phyloP scores from a whole-genome alignment of 2,329 filamentous ascomycete species.

The Cordyceps fumosorosea region DNA sequence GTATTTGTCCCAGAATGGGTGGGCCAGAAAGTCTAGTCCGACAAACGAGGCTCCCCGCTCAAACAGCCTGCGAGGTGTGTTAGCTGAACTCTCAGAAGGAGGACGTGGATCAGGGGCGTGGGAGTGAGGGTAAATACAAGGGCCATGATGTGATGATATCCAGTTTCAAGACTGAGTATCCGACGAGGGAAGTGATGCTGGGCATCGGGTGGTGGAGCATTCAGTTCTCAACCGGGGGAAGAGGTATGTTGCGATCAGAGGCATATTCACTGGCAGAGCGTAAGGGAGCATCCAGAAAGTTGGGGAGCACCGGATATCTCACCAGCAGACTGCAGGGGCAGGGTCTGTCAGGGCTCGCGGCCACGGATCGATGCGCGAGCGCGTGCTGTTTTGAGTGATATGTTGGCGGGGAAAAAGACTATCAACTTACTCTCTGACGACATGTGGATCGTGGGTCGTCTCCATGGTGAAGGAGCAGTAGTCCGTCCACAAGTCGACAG shows the following conservation, averaged over 20 bases:
- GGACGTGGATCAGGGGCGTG: slow-evolving; percentile 4
- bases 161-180: slow-evolving; percentile 2
- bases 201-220: slow-evolving; percentile 12
- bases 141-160: slow-evolving; percentile 12
- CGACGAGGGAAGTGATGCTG: slow-evolving; percentile 7
- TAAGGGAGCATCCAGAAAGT: slow-evolving; percentile 57
- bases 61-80: slow-evolving; percentile 64
- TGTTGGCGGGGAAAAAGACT: slow-evolving; percentile 60
- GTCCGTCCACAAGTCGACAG: slow-evolving; percentile 93
- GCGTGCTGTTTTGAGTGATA: slow-evolving; percentile 37
- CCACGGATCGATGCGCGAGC: slow-evolving; percentile 29
- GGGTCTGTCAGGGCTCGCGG: slow-evolving; percentile 29
- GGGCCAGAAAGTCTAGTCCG: slow-evolving; percentile 86
- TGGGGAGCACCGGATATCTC: slow-evolving; percentile 59
- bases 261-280: slow-evolving; percentile 58
- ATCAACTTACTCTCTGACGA: slow-evolving; percentile 99
- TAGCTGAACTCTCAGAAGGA: slow-evolving; percentile 18
- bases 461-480: slow-evolving; percentile 98
- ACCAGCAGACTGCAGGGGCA: slow-evolving; percentile 45
- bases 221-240: slow-evolving; percentile 15
- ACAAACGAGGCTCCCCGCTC: slow-evolving; percentile 81
- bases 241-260: slow-evolving; percentile 33
- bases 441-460: slow-evolving; percentile 86
- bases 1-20: slow-evolving; percentile 99
- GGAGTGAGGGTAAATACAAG: slow-evolving; percentile 20